Conservation (phyloP, 805 yeast genomes). For the Komagataella phaffii region DNA sequence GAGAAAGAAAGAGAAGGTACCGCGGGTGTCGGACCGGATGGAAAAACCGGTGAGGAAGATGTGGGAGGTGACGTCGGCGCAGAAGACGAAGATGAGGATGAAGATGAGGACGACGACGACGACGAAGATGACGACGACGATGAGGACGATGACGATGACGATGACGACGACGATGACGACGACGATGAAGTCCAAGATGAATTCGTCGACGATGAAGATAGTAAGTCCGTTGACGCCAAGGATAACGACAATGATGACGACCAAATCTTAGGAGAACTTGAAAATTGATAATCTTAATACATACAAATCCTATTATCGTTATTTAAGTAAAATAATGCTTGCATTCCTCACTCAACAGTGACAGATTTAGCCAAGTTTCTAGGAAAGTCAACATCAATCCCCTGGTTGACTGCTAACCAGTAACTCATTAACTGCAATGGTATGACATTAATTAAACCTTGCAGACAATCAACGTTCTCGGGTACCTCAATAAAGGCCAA, state of each 20-base stretch:
- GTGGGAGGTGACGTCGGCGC: constrained; percentile 31
- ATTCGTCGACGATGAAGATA: constrained; percentile 21
- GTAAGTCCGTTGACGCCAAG: background rate
- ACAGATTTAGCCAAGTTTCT: constrained; percentile 97
- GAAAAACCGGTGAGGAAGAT: constrained; percentile 12
- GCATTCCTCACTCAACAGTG: constrained; percentile 63
- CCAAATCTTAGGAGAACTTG: background rate
- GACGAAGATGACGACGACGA: constrained; percentile 33
- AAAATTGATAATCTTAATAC: background rate
- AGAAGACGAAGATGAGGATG: constrained; percentile 29
- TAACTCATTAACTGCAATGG: constrained; percentile 94
- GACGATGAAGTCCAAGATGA: constrained; percentile 26
- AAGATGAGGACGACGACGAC: constrained; percentile 26
- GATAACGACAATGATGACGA: background rate
- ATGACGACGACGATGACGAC: constrained; percentile 24
- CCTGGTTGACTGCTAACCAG: constrained; percentile 92
- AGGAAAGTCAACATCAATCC: constrained; percentile 96
- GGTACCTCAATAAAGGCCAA: constrained; percentile 82
- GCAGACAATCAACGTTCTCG: constrained; percentile 91
- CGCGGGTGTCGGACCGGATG: constrained; percentile 17
- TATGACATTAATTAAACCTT: constrained; percentile 87
- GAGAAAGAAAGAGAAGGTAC: constrained; percentile 34
- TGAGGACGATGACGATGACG: constrained; percentile 28
- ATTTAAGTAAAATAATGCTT: background rate
- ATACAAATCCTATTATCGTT: background rate